phyloP scores from a whole-genome alignment of 768 basidiomycete genomes.

The Serendipita indica region DNA sequence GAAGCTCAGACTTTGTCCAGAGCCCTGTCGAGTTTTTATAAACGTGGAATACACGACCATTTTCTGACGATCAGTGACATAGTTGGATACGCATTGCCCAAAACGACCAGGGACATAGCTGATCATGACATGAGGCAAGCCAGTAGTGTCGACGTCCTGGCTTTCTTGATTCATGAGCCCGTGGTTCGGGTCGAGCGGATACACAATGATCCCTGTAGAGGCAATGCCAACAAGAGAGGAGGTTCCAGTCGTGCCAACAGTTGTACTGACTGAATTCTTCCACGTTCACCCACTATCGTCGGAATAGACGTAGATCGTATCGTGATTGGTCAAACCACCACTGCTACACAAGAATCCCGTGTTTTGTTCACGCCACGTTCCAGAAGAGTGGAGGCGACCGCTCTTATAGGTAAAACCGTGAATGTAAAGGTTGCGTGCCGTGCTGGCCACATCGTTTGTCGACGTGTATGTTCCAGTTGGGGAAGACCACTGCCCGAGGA shows the following conservation, averaged over 20 bases:
- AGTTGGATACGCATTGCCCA: slow-evolving; percentile 10
- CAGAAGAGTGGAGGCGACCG: slow-evolving; percentile 1
- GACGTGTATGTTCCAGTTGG: slow-evolving; percentile 7
- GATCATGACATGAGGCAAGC: slow-evolving; percentile 11
- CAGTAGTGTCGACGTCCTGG: slow-evolving; percentile 4
- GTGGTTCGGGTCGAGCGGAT: slow-evolving; percentile 11
- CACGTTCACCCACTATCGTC: slow-evolving; percentile 11
- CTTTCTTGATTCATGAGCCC: slow-evolving; percentile 13
- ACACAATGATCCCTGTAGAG: slow-evolving; percentile 12
- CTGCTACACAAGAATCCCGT: background rate
- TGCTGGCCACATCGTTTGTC: slow-evolving; percentile 1
- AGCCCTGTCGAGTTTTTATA: background rate
- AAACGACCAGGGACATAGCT: slow-evolving; percentile 14
- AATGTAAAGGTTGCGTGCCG: slow-evolving; percentile 6
- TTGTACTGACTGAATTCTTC: slow-evolving; percentile 4
- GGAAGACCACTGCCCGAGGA: slow-evolving; percentile 11
- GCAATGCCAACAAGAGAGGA: slow-evolving; percentile 2
- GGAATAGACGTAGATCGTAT: slow-evolving; percentile 8
- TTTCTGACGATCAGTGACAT: background rate
- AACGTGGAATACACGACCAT: slow-evolving; percentile 10
- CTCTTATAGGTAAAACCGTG: slow-evolving; percentile 8
- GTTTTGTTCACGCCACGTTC: slow-evolving; percentile 8
- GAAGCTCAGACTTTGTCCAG: slow-evolving; percentile 11
- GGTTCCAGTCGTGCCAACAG: slow-evolving; percentile 9
- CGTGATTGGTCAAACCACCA: slow-evolving; percentile 8